Conservation (phyloP, 208 protist species). For the Trypanosoma lewisi region DNA sequence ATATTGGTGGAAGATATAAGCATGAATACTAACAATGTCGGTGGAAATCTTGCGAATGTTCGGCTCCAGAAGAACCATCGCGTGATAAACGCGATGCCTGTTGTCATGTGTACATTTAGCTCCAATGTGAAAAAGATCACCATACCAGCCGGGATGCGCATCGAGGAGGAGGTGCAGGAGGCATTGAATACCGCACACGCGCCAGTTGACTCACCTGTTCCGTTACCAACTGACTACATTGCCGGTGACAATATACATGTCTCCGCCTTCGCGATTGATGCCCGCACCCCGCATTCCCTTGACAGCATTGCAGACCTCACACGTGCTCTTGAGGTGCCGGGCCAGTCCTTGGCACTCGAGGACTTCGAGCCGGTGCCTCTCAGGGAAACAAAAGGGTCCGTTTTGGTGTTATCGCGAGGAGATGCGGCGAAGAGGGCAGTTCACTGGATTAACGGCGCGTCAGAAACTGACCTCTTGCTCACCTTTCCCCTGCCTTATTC, state of each 20-base stretch:
- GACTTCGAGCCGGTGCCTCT: constrained; percentile 29
- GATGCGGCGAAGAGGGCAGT: constrained; percentile 31
- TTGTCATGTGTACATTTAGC: constrained; percentile 29
- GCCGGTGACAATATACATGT: neutral
- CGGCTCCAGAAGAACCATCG: constrained; percentile 16
- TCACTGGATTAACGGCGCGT: constrained; percentile 25
- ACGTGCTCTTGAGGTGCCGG: constrained; percentile 21
- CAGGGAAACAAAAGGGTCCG: constrained; percentile 24
- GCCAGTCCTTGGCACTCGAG: constrained; percentile 53
- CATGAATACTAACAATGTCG: neutral
- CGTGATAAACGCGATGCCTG: constrained; percentile 26
- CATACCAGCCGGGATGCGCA: constrained; percentile 1
- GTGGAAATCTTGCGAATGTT: constrained; percentile 11
- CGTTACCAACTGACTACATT: constrained; percentile 9
- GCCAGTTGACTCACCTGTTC: neutral
- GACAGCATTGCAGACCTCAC: neutral
- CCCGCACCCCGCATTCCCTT: neutral
- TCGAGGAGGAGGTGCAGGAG: constrained; percentile 5
- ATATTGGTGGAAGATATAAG: neutral
- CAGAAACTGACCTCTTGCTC: constrained; percentile 20
- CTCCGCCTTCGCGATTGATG: constrained; percentile 5
- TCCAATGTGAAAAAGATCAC: neutral
- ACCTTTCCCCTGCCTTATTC: constrained; percentile 22
- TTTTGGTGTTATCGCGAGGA: constrained; percentile 32
- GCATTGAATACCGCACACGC: neutral